Evolutionary conservation across 495 filamentous ascomycete genomes (phyloP).

Genomic region (Tuber microsphaerosporum): DNA sequence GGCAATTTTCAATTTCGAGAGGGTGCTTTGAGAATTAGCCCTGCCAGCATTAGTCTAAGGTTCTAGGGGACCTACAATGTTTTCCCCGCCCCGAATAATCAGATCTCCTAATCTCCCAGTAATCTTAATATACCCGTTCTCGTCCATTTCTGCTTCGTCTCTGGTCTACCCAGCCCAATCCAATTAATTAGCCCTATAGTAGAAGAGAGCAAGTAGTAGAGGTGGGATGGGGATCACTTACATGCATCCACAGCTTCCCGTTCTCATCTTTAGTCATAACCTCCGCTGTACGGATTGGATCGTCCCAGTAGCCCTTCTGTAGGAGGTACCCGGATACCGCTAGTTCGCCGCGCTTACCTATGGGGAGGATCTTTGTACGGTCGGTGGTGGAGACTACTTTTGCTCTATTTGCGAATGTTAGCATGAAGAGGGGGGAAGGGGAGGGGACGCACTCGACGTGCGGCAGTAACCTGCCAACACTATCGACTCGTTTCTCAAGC

Average conservation of each 20-base stretch:
- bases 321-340: conserved; percentile 78
- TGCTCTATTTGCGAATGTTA: conserved; percentile 45
- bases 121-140: conserved; percentile 57
- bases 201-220: background rate
- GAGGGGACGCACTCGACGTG: conserved; percentile 52
- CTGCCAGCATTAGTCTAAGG: background rate
- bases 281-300: conserved; percentile 60
- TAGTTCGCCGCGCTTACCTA: conserved; percentile 68
- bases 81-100: conserved; percentile 89
- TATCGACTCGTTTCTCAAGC: conserved; percentile 66
- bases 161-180: conserved; percentile 53
- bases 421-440: background rate
- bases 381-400: conserved; percentile 69
- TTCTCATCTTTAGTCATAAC: conserved; percentile 58
- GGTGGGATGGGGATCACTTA: conserved; percentile 39
- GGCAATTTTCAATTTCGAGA: conserved; percentile 82
- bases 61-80: conserved; percentile 51
- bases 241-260: conserved; percentile 65
- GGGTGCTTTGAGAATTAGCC: conserved; percentile 53
- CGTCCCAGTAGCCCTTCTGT: conserved; percentile 86
- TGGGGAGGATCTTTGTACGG: conserved; percentile 52
- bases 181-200: background rate
- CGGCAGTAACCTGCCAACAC: conserved; percentile 70
- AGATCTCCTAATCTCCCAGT: conserved; percentile 79
- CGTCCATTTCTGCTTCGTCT: conserved; percentile 86